Evolutionary conservation across 176 grass and related monocot genomes (phyloP).

Genomic region (Oropetium thomaeum): DNA sequence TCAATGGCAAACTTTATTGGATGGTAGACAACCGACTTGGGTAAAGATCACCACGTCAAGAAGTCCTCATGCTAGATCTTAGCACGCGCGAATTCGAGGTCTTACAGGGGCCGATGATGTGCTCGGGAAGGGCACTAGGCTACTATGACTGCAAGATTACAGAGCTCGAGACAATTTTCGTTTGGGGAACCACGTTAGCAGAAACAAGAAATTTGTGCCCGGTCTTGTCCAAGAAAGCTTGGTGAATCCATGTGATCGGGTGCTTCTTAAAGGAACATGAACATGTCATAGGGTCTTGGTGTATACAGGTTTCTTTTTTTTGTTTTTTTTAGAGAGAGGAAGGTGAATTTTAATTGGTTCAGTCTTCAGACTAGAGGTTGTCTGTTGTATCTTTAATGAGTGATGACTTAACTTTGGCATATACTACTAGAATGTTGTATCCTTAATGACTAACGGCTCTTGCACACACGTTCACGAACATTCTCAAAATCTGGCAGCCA

Average conservation of each 20-base stretch:
- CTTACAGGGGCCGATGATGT: neutral
- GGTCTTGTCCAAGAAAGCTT: neutral
- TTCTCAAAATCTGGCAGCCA: no score
- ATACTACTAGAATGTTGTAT: no score
- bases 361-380: no score
- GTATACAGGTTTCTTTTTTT: no score
- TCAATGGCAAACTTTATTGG: constrained; percentile 8
- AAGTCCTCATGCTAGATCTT: neutral
- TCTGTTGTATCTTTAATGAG: no score
- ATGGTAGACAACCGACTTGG: neutral
- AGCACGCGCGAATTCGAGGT: neutral
- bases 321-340: no score
- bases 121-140: constrained; percentile 7
- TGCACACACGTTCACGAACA: no score
- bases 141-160: neutral
- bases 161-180: neutral
- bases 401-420: no score
- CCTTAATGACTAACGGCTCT: no score
- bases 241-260: neutral
- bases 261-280: no score
- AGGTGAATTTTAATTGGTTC: no score
- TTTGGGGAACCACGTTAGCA: neutral
- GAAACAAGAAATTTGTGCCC: neutral
- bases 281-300: no score
- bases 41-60: neutral